These are phyloP conservation scores for Phytophthora melonis DNA, from an alignment of 352 stramenopile species.

Conservation along the genomic window DNA sequence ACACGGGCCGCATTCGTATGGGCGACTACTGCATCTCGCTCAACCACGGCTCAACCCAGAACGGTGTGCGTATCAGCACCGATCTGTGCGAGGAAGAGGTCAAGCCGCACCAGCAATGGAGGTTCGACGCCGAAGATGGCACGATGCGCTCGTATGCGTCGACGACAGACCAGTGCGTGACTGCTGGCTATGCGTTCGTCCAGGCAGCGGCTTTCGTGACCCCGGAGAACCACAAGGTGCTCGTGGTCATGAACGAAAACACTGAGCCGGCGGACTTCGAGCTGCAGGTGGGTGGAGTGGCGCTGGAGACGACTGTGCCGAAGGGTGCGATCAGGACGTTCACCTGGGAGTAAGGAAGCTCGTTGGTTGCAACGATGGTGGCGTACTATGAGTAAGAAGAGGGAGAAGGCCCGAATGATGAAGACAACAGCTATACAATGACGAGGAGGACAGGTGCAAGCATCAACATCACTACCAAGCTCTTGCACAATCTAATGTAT, in stretches of 20 bases:
- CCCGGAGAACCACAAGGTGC: conserved; percentile 74
- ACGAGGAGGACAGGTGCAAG: conserved; percentile 1
- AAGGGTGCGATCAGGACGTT: conserved; percentile 77
- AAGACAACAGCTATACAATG: background rate
- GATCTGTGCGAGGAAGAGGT: conserved; percentile 56
- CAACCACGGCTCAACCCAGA: conserved; percentile 67
- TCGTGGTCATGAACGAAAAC: conserved; percentile 90
- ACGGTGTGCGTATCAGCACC: conserved; percentile 61
- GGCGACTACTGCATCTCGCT: conserved; percentile 71
- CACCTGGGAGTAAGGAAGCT: conserved; percentile 58
- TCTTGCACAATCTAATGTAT: conserved; percentile 14
- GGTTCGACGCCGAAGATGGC: conserved; percentile 56
- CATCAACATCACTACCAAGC: conserved; percentile 10
- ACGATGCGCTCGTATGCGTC: conserved; percentile 59
- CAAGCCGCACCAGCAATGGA: conserved; percentile 63
- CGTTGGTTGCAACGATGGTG: background rate
- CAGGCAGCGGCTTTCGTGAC: conserved; percentile 79
- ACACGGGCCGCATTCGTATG: conserved; percentile 62
- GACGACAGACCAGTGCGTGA: conserved; percentile 71
- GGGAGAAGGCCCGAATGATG: background rate
- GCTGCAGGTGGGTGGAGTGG: conserved; percentile 53
- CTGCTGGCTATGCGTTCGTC: conserved; percentile 80
- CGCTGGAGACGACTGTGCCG: conserved; percentile 65
- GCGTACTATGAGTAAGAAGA: background rate
- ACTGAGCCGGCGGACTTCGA: conserved; percentile 75